Conservation (phyloP, 2,329 filamentous ascomycete genomes). For the Arthrobotrys musiformis region DNA sequence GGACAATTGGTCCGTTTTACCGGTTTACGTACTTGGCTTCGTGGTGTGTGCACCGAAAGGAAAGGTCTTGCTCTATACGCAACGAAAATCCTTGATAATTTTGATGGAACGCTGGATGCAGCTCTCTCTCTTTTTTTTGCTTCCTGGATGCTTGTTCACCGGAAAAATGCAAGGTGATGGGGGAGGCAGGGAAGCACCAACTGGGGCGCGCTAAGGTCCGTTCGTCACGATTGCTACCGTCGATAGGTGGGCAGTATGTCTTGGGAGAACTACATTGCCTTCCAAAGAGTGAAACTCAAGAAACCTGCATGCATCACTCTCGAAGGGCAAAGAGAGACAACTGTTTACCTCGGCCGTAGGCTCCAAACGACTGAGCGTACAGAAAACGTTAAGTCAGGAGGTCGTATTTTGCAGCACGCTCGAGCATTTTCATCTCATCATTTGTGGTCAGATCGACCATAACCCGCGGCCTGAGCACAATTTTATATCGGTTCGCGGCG, state of each 20-base stretch:
- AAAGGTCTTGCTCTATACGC: neutral
- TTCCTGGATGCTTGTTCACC: constrained; percentile 40
- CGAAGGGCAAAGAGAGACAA: neutral
- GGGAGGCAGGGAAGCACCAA: constrained; percentile 6
- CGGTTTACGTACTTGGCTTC: constrained; percentile 19
- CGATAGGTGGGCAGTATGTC: neutral
- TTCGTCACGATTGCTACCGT: neutral
- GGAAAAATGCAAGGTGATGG: constrained; percentile 45
- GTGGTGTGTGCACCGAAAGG: neutral
- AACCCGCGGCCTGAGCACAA: constrained; percentile 27
- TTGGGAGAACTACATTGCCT: neutral
- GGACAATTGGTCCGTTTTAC: constrained; percentile 50
- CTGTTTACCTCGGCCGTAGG: constrained; percentile 13
- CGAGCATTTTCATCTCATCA: constrained; percentile 28
- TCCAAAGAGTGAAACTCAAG: constrained; percentile 4
- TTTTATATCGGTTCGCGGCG: neutral
- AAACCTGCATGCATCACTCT: neutral
- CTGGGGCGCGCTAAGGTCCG: constrained; percentile 24
- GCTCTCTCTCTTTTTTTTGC: constrained; percentile 19
- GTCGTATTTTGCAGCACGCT: constrained; percentile 15
- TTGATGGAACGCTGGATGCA: constrained; percentile 27
- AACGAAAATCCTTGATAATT: constrained; percentile 29
- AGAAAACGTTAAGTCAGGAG: neutral
- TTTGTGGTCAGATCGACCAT: constrained; percentile 37
- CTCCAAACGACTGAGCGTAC: constrained; percentile 24